These are phyloP conservation scores for Taiwanofungus camphoratus DNA, from an alignment of 1,284 basidiomycete species.

Conservation along the genomic window DNA sequence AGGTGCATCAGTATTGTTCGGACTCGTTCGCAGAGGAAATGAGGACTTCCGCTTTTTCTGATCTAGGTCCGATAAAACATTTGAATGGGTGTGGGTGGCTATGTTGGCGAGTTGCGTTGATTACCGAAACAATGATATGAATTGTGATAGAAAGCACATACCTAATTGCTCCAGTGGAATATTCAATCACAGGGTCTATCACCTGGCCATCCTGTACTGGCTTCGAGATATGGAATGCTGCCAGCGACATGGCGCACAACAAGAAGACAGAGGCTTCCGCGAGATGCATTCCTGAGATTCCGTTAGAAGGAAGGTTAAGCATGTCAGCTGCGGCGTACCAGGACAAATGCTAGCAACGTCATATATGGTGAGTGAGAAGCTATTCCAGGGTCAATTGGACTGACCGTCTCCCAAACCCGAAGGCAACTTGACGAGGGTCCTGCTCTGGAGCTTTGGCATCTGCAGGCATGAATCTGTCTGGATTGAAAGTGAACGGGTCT, in stretches of 20 bases:
- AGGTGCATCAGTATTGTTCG: too few species aligned
- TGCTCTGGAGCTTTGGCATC: slow-evolving; percentile 8
- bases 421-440: slow-evolving; percentile 11
- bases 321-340: slow-evolving; percentile 4
- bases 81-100: slow-evolving; percentile 60
- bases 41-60: slow-evolving; percentile 44
- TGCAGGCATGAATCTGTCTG: slow-evolving; percentile 22
- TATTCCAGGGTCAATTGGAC: background rate
- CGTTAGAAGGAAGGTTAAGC: background rate
- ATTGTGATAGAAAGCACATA: background rate
- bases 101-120: too few species aligned
- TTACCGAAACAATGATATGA: background rate
- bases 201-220: slow-evolving; percentile 10
- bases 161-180: slow-evolving; percentile 17
- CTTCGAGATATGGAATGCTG: slow-evolving; percentile 20
- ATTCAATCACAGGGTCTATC: slow-evolving; percentile 13
- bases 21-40: too few species aligned
- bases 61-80: slow-evolving; percentile 55
- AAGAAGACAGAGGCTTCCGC: slow-evolving; percentile 20
- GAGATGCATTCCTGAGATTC: slow-evolving; percentile 15
- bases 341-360: slow-evolving; percentile 7
- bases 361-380: background rate
- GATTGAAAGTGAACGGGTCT: slow-evolving; percentile 26
- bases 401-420: slow-evolving; percentile 17
- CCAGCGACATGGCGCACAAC: slow-evolving; percentile 16